Evolutionary conservation across 1,284 basidiomycete species (phyloP).

Genomic region (Sanghuangporus baumii): DNA sequence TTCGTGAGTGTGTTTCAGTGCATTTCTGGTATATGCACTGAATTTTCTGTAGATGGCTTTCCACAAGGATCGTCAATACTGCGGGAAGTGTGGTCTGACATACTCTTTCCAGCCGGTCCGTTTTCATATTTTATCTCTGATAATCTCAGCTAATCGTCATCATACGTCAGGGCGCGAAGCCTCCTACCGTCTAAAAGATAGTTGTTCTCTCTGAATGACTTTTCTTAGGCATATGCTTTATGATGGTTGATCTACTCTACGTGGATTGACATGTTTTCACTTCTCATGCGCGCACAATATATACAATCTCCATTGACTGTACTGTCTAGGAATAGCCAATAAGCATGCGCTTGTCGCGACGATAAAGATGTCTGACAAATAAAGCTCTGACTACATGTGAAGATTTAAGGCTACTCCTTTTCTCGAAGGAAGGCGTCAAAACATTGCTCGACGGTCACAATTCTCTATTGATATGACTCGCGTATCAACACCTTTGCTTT

Average conservation of each 20-base stretch:
- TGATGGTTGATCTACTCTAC: not conserved
- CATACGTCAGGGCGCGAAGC: constrained; percentile 31
- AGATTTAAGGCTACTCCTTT: too few relatives aligned
- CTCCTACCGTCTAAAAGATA: constrained; percentile 24
- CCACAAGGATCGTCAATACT: constrained; percentile 94
- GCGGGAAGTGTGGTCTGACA: constrained; percentile 90
- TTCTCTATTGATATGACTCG: too few relatives aligned
- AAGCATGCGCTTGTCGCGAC: too few relatives aligned
- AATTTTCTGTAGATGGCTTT: constrained; percentile 69
- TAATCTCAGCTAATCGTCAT: constrained; percentile 15
- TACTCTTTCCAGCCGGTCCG: constrained; percentile 77
- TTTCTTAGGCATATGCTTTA: not conserved
- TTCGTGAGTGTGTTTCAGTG: constrained; percentile 55
- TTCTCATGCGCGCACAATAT: too few relatives aligned
- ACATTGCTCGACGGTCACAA: too few relatives aligned
- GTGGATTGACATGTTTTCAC: too few relatives aligned
- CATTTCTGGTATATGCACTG: not conserved
- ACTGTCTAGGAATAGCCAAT: too few relatives aligned
- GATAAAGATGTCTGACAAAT: too few relatives aligned
- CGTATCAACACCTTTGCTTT: too few relatives aligned
- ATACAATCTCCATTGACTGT: too few relatives aligned
- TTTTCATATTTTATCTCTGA: not conserved
- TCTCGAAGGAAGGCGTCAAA: too few relatives aligned
- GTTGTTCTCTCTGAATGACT: not conserved
- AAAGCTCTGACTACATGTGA: too few relatives aligned